Base-by-base conservation (phyloP, 2,329 filamentous ascomycete genomes). In the Orbilia brochopaga region DNA sequence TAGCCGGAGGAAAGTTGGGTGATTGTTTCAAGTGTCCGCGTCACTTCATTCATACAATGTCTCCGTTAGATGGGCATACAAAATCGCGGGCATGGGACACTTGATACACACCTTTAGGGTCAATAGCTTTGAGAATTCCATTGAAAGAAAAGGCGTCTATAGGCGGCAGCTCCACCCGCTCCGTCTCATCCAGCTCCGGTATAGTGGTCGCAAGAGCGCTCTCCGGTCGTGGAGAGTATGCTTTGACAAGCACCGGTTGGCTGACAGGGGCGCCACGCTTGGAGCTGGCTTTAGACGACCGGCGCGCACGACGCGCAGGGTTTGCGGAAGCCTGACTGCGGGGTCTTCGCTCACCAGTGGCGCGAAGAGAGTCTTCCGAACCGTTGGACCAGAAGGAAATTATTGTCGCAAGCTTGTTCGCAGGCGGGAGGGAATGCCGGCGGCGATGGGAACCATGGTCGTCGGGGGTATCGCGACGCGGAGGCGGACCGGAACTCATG, bases 101-200 rank as follows among this genome's bases (percentile, higher is more conserved):
- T 21, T 21, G 19, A 42, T n/a, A 27, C 21, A 32, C 67, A 76
- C 75, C 74, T 40, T 76, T 74, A 15, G 76, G 76, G 24, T 77
- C 75, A 11, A 77, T 74, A 30, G 75, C 67, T 51, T 76, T 76
- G 42, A 77, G 58, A 69, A 77, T 77, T 13, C 74, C 73, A 52
- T 62, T 74, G 52, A 76, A 76, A 23, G 75, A 76, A 55, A 77
- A 77, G 27, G 75, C 75, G 50, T 75, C 75, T 61, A 77, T 72
- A 17, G 70, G 67, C 27, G 76, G 76, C 48, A 77, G 74, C 17
- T 67, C 66, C 23, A 76, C 66, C 27, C 74, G 64, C 30, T 76
- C 75, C 40, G 66, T 63, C 32, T 76, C 75, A 32, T 76, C 66
- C 8, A 64, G 53, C 27, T 70, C 66, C 17, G 54, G 66, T 21